Evolutionary conservation across 805 yeast genomes (phyloP).

Genomic region (Yarrowia phangngaensis): DNA sequence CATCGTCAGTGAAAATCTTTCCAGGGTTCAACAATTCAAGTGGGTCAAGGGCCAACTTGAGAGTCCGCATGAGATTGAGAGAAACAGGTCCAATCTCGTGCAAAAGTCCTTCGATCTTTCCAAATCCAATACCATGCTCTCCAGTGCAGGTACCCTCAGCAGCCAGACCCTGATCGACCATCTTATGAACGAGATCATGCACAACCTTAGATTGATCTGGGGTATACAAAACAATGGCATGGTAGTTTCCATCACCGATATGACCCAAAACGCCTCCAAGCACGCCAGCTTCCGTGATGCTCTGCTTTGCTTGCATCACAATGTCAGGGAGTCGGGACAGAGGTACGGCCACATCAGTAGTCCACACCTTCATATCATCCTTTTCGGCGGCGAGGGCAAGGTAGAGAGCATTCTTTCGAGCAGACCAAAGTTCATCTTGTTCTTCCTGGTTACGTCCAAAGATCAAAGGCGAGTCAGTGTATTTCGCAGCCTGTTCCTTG

Average conservation of each 20-base stretch:
- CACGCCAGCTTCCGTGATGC: slow-evolving; percentile 51
- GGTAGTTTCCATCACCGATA: slow-evolving; percentile 83
- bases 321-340: slow-evolving; percentile 62
- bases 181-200: slow-evolving; percentile 50
- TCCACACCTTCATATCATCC: slow-evolving; percentile 47
- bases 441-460: slow-evolving; percentile 60
- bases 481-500: slow-evolving; percentile 48
- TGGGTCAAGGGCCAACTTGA: slow-evolving; percentile 73
- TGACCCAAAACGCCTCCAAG: slow-evolving; percentile 67
- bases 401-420: slow-evolving; percentile 68
- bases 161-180: slow-evolving; percentile 62
- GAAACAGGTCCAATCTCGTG: slow-evolving; percentile 67
- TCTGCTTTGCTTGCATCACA: slow-evolving; percentile 58
- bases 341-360: slow-evolving; percentile 84
- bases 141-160: slow-evolving; percentile 84
- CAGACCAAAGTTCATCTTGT: slow-evolving; percentile 66
- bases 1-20: slow-evolving; percentile 51
- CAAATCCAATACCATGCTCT: slow-evolving; percentile 79
- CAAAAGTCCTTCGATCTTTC: slow-evolving; percentile 59
- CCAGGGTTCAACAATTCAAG: slow-evolving; percentile 72
- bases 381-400: slow-evolving; percentile 53
- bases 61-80: slow-evolving; percentile 64
- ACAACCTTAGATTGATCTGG: slow-evolving; percentile 46
- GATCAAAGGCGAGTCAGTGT: slow-evolving; percentile 57
- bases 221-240: slow-evolving; percentile 48